phyloP scores from a whole-genome alignment of 768 basidiomycete species.

The Mycena galericulata region DNA sequence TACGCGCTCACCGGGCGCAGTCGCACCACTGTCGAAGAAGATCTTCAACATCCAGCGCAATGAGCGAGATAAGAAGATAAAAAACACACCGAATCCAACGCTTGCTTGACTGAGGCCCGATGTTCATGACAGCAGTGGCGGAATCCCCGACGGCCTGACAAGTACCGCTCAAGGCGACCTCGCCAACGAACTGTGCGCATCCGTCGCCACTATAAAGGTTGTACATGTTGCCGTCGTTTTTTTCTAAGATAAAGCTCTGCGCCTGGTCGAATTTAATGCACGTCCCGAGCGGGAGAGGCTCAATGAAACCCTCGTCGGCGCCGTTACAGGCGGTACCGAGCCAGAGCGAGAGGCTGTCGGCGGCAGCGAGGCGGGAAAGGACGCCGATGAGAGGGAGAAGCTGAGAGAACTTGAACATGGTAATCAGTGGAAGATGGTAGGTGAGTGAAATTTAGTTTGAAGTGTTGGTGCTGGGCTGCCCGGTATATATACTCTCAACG shows the following conservation, averaged over 20 bases:
- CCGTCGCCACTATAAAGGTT: neutral
- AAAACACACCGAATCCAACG: slow-evolving; percentile 1
- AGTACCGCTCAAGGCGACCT: neutral
- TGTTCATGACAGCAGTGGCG: neutral
- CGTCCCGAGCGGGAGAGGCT: neutral
- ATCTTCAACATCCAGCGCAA: neutral
- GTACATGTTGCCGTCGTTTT: neutral
- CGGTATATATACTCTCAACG: too few relatives aligned
- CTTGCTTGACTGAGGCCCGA: neutral
- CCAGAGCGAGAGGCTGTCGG: neutral
- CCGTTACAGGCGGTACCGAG: neutral
- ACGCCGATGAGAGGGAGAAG: neutral
- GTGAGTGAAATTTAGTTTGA: too few relatives aligned
- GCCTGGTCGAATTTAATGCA: slow-evolving; percentile 2
- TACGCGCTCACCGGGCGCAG: neutral
- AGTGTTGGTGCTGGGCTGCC: too few relatives aligned
- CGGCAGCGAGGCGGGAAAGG: neutral
- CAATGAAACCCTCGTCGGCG: neutral
- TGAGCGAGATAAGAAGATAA: neutral
- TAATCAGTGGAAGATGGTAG: too few relatives aligned
- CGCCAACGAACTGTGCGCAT: neutral
- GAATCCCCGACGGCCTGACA: neutral
- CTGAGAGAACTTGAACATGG: neutral
- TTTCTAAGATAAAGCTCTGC: neutral
- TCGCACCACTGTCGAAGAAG: slow-evolving; percentile 1